These are phyloP conservation scores for Atkinsonella texensis DNA, from an alignment of 2,329 filamentous ascomycete species.

Conservation along the genomic window DNA sequence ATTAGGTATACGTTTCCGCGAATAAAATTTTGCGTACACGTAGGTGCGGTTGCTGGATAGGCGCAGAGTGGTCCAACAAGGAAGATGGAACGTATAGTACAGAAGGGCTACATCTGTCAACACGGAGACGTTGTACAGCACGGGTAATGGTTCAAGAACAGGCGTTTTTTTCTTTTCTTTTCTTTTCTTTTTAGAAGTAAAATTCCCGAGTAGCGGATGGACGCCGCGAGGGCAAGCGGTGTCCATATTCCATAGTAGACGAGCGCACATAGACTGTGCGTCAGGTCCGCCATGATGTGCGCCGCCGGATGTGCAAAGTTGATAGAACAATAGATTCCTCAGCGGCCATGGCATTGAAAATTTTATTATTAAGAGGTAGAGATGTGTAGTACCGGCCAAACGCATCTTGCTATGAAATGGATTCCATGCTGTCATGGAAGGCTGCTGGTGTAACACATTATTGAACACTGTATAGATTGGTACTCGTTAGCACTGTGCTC, in stretches of 20 bases:
- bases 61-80: background rate
- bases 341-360: background rate
- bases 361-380: too few species aligned
- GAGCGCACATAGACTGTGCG: background rate
- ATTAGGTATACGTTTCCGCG: constrained; percentile 10
- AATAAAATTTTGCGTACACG: constrained; percentile 28
- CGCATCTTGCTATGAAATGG: too few species aligned
- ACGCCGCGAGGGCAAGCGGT: background rate
- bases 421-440: too few species aligned
- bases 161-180: background rate
- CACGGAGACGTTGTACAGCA: background rate
- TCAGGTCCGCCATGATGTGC: background rate
- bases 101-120: background rate
- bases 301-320: background rate
- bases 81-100: background rate
- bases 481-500: background rate
- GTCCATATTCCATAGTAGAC: background rate
- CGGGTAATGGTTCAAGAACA: background rate
- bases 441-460: too few species aligned
- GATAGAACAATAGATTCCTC: background rate
- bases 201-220: background rate
- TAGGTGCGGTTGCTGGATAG: constrained; percentile 2
- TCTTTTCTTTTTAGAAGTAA: too few species aligned
- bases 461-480: too few species aligned
- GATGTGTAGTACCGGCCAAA: too few species aligned